These are phyloP conservation scores for Penicillium sp. DNA, from an alignment of 2,329 filamentous ascomycete species.

Conservation along the genomic window DNA sequence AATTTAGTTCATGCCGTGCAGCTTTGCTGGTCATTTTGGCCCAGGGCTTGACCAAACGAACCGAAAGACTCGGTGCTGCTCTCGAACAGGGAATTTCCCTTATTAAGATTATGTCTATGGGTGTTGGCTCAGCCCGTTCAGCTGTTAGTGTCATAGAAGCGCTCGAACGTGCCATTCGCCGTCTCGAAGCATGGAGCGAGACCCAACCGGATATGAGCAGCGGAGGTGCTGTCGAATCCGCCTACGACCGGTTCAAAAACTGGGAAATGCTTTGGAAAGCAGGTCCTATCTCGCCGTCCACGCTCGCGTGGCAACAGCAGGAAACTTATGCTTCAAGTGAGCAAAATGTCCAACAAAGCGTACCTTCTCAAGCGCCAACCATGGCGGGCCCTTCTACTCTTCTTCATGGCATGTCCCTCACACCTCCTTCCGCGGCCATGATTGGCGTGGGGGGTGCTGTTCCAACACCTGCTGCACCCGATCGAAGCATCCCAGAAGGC, in stretches of 20 bases:
- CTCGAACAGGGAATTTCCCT: constrained; percentile 53
- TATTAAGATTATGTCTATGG: constrained; percentile 56
- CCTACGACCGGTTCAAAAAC: constrained; percentile 54
- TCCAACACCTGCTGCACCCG: constrained; percentile 5
- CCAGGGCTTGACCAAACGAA: constrained; percentile 42
- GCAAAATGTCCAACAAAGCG: constrained; percentile 10
- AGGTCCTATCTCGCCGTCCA: constrained; percentile 38
- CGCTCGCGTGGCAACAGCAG: constrained; percentile 29
- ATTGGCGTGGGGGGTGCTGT: constrained; percentile 5
- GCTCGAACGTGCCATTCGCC: constrained; percentile 50
- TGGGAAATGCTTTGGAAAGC: constrained; percentile 54
- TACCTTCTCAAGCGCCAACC: constrained; percentile 10
- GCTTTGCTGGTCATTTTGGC: constrained; percentile 52
- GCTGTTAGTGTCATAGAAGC: constrained; percentile 56
- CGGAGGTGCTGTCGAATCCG: constrained; percentile 45
- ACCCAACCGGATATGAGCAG: constrained; percentile 32
- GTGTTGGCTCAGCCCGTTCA: constrained; percentile 54
- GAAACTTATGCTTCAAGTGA: constrained; percentile 16
- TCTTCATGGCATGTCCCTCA: constrained; percentile 26
- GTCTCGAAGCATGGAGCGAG: constrained; percentile 48
- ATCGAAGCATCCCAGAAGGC: constrained; percentile 21
- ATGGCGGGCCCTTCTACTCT: constrained; percentile 14
- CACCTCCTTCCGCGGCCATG: constrained; percentile 16
- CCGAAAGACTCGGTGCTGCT: constrained; percentile 46
- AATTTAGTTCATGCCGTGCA: constrained; percentile 57